A percentile compares a stretch with the other conserved stretches of the same genome.
These are phyloP conservation scores for Talaromyces stipitatus DNA, from an alignment of 495 filamentous ascomycete genomes.

Conservation along the genomic window DNA sequence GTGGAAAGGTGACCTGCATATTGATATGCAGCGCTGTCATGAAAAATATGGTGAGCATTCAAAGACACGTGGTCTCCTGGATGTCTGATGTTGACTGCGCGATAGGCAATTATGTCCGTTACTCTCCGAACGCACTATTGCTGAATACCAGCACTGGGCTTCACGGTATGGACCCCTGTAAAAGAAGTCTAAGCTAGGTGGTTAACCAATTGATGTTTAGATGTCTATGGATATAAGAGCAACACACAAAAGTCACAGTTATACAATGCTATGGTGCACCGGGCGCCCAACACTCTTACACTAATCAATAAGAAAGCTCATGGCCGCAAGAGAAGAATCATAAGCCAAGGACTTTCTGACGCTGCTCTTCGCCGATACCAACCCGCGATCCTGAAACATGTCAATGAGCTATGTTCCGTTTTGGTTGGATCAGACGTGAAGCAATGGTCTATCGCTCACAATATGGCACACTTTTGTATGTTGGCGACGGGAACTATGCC, in stretches of 20 bases:
- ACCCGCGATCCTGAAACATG: constrained; percentile 5
- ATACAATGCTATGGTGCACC: constrained; percentile 27
- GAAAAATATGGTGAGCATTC: constrained; percentile 43
- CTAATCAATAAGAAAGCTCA: constrained; percentile 28
- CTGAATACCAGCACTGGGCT: constrained; percentile 6
- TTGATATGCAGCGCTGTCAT: constrained; percentile 50
- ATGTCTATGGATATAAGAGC: constrained; percentile 24
- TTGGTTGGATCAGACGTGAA: neutral
- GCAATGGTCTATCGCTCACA: constrained; percentile 12
- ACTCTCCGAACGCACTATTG: constrained; percentile 7
- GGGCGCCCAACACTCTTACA: constrained; percentile 29
- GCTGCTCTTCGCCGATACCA: constrained; percentile 24
- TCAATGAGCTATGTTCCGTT: too few species aligned
- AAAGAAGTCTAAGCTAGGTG: neutral
- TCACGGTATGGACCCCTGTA: constrained; percentile 18
- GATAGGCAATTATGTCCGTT: constrained; percentile 9
- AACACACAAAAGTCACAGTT: constrained; percentile 26
- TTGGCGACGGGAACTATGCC: neutral
- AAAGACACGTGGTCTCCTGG: neutral
- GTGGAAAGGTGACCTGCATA: constrained; percentile 51
- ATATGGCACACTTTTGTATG: constrained; percentile 26
- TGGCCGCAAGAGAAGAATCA: constrained; percentile 26
- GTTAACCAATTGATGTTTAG: neutral
- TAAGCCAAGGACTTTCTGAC: constrained; percentile 30
- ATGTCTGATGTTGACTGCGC: neutral